These are phyloP conservation scores for Fibroporia radiculosa DNA, from an alignment of 768 basidiomycete genomes.

Conservation along the genomic window DNA sequence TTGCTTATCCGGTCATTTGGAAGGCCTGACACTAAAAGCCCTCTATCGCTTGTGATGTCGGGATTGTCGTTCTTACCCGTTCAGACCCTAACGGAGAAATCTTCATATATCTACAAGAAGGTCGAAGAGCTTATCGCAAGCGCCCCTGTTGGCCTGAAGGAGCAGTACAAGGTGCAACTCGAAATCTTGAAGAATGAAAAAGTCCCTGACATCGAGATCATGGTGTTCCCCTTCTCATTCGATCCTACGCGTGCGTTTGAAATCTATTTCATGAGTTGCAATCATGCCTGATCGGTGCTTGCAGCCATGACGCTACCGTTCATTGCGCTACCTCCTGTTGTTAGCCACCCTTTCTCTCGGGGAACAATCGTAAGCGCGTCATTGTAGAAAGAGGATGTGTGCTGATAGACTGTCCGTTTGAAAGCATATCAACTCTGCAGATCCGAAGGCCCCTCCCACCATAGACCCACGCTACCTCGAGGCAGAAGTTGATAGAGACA, in stretches of 20 bases:
- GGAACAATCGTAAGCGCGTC: constrained; percentile 23
- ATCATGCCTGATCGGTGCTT: no score
- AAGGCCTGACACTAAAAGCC: background rate
- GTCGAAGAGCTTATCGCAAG: background rate
- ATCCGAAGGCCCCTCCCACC: constrained; percentile 17
- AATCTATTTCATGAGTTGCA: no score
- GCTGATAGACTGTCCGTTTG: background rate
- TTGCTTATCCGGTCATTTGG: background rate
- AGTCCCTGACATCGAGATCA: constrained; percentile 17
- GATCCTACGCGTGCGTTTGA: no score
- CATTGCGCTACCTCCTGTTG: background rate
- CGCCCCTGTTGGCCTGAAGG: constrained; percentile 14
- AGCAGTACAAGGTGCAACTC: constrained; percentile 20
- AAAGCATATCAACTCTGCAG: constrained; percentile 17
- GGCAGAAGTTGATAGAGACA: constrained; percentile 20
- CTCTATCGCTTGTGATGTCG: background rate
- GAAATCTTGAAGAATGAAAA: constrained; percentile 12
- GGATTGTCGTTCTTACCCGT: constrained; percentile 6
- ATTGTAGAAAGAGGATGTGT: background rate
- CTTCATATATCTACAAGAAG: background rate
- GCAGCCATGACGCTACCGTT: background rate
- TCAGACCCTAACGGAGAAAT: constrained; percentile 1
- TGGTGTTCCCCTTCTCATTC: constrained; percentile 12
- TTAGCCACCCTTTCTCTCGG: constrained; percentile 20
- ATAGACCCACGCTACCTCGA: constrained; percentile 26